These are phyloP conservation scores for Penicillium brasilianum DNA, from an alignment of 2,329 filamentous ascomycete genomes.

Conservation along the genomic window DNA sequence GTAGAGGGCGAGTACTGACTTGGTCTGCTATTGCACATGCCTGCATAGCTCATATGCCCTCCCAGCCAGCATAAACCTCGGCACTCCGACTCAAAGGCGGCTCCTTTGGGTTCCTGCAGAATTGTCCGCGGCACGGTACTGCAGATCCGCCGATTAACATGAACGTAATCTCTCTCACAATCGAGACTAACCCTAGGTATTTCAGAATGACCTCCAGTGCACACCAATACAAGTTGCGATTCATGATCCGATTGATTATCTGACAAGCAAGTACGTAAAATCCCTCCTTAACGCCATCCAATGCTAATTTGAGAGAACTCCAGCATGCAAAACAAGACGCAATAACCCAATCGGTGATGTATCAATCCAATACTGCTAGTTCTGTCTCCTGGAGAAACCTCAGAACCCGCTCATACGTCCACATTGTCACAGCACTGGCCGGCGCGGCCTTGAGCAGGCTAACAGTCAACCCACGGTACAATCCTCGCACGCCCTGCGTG, in stretches of 20 bases:
- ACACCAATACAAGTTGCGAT: neutral
- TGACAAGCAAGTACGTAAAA: neutral
- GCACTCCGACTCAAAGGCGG: no score
- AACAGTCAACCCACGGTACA: conserved; percentile 88
- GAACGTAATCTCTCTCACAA: no score
- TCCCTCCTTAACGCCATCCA: neutral
- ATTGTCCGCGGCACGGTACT: no score
- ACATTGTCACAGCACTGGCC: conserved; percentile 90
- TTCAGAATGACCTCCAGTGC: no score
- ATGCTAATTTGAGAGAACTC: neutral
- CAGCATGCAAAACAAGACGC: neutral
- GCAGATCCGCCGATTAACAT: no score
- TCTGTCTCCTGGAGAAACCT: conserved; percentile 57
- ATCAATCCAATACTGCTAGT: conserved; percentile 21
- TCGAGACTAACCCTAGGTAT: no score
- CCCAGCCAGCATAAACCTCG: no score
- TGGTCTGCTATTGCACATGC: no score
- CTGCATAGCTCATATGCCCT: no score
- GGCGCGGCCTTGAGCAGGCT: conserved; percentile 92
- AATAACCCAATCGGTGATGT: neutral
- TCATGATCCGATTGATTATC: neutral
- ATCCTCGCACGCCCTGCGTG: conserved; percentile 74
- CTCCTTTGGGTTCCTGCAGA: no score
- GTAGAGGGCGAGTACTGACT: no score
- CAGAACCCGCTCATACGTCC: conserved; percentile 85